Percentiles rank a stretch among this genome's conserved stretches.
phyloP scores from a whole-genome alignment of 495 filamentous ascomycete genomes.

The Neurospora sp. region DNA sequence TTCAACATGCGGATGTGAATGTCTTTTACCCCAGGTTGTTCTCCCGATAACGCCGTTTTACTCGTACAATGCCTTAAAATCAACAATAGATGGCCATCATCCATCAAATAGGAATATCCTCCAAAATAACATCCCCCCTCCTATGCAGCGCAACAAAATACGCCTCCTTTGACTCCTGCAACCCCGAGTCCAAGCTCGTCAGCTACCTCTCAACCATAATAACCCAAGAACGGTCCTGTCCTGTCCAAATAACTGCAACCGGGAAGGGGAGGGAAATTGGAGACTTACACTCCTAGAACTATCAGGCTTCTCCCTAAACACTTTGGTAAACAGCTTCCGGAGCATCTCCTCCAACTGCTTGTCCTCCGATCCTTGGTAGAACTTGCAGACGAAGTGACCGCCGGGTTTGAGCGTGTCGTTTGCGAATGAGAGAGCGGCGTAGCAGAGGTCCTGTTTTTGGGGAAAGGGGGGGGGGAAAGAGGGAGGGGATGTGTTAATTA shows the following conservation, averaged over 20 bases:
- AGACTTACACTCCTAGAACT: constrained; percentile 71
- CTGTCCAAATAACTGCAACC: neutral
- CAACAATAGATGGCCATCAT: neutral
- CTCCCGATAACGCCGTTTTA: neutral
- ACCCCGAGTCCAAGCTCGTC: neutral
- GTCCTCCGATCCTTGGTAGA: constrained; percentile 85
- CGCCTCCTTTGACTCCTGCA: constrained; percentile 79
- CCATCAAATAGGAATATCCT: constrained; percentile 5
- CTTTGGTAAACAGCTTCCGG: constrained; percentile 63
- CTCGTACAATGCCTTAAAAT: neutral
- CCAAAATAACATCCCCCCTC: constrained; percentile 32
- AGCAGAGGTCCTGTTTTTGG: constrained; percentile 65
- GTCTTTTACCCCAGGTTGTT: neutral
- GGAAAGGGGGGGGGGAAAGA: neutral
- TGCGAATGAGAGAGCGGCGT: constrained; percentile 70
- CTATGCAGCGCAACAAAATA: constrained; percentile 73
- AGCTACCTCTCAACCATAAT: neutral
- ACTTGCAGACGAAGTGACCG: constrained; percentile 94
- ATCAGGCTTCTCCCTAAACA: constrained; percentile 79
- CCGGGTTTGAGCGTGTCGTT: constrained; percentile 71
- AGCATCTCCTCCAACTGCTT: constrained; percentile 62
- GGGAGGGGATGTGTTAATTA: neutral
- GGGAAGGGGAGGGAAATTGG: neutral
- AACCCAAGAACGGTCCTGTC: neutral
- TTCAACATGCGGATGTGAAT: neutral